These are phyloP conservation scores for Colletotrichum somersetense DNA, from an alignment of 2,329 filamentous ascomycete genomes.

Conservation along the genomic window DNA sequence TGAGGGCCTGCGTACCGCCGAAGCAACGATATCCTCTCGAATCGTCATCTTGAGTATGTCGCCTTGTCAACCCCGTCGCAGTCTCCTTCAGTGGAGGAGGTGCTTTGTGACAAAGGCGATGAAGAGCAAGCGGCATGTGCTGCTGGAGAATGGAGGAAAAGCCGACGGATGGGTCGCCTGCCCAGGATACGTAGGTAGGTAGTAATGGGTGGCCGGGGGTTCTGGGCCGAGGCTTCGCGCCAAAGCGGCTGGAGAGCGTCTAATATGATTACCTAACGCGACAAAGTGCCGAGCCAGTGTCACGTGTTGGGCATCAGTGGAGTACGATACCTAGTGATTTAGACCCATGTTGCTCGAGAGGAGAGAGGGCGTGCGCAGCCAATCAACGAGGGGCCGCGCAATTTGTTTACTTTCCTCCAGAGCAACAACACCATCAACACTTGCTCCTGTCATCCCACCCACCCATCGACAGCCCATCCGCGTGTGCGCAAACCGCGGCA, in stretches of 20 bases:
- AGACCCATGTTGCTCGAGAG: slow-evolving; percentile 32
- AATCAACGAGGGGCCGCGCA: slow-evolving; percentile 19
- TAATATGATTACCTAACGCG: slow-evolving; percentile 11
- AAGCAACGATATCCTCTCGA: slow-evolving; percentile 91
- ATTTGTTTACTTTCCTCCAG: slow-evolving; percentile 60
- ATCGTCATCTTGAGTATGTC: slow-evolving; percentile 73
- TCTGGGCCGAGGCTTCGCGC: slow-evolving; percentile 46
- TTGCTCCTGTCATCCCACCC: slow-evolving; percentile 17
- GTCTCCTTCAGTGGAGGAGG: slow-evolving; percentile 19
- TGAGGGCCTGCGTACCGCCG: slow-evolving; percentile 71
- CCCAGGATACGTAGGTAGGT: slow-evolving; percentile 14
- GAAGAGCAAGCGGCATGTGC: slow-evolving; percentile 3
- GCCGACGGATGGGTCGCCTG: neutral
- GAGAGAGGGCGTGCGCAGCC: slow-evolving; percentile 35
- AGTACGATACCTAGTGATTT: neutral
- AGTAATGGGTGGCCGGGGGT: slow-evolving; percentile 44
- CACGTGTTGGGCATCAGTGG: slow-evolving; percentile 30
- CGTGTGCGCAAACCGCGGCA: slow-evolving; percentile 4
- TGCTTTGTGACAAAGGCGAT: slow-evolving; percentile 6
- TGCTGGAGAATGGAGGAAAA: slow-evolving; percentile 1
- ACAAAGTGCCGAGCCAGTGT: slow-evolving; percentile 22
- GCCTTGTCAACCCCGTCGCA: slow-evolving; percentile 25
- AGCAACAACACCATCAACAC: slow-evolving; percentile 50
- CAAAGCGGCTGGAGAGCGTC: slow-evolving; percentile 26
- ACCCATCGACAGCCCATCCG: slow-evolving; percentile 16